Evolutionary conservation across 1,139 yeast species (phyloP), one percentile per base, ranked within the genome.

Genomic region (Protomyces lactucae-debilis): DNA sequence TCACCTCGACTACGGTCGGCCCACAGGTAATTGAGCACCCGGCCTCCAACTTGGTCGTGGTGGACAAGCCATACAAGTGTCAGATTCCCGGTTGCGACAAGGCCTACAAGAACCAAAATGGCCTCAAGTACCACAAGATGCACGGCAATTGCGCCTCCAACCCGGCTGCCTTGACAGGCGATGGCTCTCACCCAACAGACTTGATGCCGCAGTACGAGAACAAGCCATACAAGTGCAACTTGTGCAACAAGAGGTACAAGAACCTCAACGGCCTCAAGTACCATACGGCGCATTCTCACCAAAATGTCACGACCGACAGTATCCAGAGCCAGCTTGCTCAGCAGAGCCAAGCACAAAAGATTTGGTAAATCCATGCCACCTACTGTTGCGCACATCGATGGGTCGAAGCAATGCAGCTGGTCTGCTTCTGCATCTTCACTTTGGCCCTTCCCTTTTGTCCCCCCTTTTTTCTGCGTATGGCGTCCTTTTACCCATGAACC

Each of bases 21-120:
- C 73, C 74, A 16, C 70, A 68, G 73, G 68, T 56, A 76, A 77
- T 40, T 32, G 74, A 73, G 48, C 64, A 60, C 39, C 68, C 68
- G 2, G 68, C 69, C 5, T 61, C 66, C 10, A 65, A 57, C 51
- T 56, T 66, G 8, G 67, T 65, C 16, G 68, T 66, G 57, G 80
- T 70, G 71, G 90, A 90, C 74, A 87, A 93, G 75, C 99, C 99
- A 25, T 93, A 88, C 79, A 91, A 88, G 75, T 93, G 99, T 78
- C 99, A 98, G 0, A 99, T 93, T 52, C 88, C 91, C 73, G 99
- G 99, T 5, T 93, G 99, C 77, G 98, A 92, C 72, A 93, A 93
- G 79, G 92, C 95, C 45, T 93, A 93, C 77, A 93, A 93, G 79
- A 93, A 93, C 76, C 99, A 93, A 77, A 93, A 93, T 74, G 99